Conservation (phyloP, 768 basidiomycete genomes). For the Suillus occidentalis region DNA sequence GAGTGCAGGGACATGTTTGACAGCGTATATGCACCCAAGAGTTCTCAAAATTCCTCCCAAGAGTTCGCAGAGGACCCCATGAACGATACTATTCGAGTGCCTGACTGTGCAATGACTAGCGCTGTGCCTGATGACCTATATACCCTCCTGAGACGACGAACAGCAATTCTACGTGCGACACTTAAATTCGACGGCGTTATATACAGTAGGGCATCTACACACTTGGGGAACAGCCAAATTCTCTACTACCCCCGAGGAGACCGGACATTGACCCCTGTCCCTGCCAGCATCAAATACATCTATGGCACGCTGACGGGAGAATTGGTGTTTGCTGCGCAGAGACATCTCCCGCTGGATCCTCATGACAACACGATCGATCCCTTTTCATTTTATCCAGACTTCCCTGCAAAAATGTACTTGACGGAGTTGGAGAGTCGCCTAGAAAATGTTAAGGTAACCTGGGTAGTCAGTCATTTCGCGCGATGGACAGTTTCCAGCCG, state of each 20-base stretch:
- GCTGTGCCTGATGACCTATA: background rate
- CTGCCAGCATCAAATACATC: background rate
- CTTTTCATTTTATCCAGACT: too few species aligned
- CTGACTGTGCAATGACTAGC: background rate
- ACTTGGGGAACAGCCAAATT: background rate
- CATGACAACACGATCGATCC: too few species aligned
- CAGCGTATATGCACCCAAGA: background rate
- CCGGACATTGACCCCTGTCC: background rate
- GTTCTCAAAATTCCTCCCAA: accelerated
- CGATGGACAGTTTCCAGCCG: too few species aligned
- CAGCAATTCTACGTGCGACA: background rate
- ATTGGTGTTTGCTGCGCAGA: background rate
- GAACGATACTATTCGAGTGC: background rate
- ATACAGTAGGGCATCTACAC: background rate
- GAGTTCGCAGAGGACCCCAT: background rate
- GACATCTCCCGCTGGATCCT: background rate
- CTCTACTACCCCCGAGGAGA: background rate
- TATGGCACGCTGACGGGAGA: background rate
- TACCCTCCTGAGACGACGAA: background rate
- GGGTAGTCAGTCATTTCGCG: too few species aligned
- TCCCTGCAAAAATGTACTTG: too few species aligned
- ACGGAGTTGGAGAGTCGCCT: too few species aligned
- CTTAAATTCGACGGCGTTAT: background rate
- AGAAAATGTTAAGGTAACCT: too few species aligned
- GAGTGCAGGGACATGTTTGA: conserved; percentile 12